Percentiles rank a stretch among this genome's conserved stretches.
phyloP scores from a whole-genome alignment of 306 rosid genomes.

The Prunus davidiana region DNA sequence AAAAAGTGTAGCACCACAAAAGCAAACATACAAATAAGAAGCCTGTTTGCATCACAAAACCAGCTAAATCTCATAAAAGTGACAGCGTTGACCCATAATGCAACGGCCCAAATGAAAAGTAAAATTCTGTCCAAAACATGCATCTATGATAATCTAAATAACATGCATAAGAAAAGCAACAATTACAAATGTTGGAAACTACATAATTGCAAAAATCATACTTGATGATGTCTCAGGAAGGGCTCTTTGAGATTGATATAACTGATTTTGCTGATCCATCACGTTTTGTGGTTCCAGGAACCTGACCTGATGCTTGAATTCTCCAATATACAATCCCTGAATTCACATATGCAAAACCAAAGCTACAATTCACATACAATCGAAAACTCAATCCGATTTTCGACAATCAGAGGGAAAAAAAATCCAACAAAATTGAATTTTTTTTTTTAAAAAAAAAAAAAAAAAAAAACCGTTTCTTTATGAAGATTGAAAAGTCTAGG shows the following conservation, averaged over 20 bases:
- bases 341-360: too few relatives aligned
- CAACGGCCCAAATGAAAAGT: background rate
- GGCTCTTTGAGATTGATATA: slow-evolving; percentile 72
- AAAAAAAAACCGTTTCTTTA: too few relatives aligned
- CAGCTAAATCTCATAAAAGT: too few relatives aligned
- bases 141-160: background rate
- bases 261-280: slow-evolving; percentile 74
- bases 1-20: background rate
- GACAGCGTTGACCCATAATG: background rate
- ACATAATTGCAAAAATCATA: slow-evolving; percentile 35
- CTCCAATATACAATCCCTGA: too few relatives aligned
- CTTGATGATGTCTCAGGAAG: slow-evolving; percentile 78
- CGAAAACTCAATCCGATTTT: too few relatives aligned
- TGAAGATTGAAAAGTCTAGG: too few relatives aligned
- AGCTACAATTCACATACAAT: too few relatives aligned
- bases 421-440: too few relatives aligned
- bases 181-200: background rate
- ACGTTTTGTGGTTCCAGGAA: slow-evolving; percentile 61
- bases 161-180: background rate
- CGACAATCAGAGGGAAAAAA: too few relatives aligned
- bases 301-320: too few relatives aligned
- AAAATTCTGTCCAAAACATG: background rate
- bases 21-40: background rate
- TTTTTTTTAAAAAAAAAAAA: too few relatives aligned
- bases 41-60: background rate